phyloP scores from a whole-genome alignment of 495 filamentous ascomycete genomes.

The Lindgomyces ingoldianus region DNA sequence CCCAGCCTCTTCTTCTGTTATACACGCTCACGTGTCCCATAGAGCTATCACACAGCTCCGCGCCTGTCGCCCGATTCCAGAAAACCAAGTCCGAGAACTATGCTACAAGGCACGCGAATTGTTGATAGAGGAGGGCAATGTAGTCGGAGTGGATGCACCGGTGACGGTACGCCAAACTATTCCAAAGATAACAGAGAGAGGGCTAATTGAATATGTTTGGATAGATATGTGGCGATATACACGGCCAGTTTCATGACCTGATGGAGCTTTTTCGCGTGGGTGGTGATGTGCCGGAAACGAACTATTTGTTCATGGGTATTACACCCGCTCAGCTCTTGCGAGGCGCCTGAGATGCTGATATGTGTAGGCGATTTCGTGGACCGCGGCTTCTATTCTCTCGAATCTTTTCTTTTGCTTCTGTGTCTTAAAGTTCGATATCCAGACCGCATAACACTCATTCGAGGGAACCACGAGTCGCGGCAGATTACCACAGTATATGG shows the following conservation, averaged over 20 bases:
- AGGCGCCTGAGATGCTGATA: conserved; percentile 7
- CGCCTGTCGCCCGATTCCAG: conserved; percentile 93
- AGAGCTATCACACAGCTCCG: conserved; percentile 93
- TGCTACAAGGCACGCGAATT: conserved; percentile 98
- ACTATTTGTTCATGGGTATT: conserved; percentile 77
- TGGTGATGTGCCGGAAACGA: conserved; percentile 95
- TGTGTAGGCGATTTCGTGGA: conserved; percentile 88
- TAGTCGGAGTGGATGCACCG: conserved; percentile 91
- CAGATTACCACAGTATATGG: conserved; percentile 98
- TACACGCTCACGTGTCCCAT: conserved; percentile 7
- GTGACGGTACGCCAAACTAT: conserved; percentile 76
- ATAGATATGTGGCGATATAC: conserved; percentile 96
- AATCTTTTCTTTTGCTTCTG: conserved; percentile 91
- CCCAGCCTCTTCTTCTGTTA: not conserved
- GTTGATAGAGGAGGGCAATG: conserved; percentile 96
- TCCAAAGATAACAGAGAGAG: no score
- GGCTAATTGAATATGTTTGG: not conserved
- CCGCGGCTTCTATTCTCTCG: conserved; percentile 95
- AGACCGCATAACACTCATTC: conserved; percentile 94
- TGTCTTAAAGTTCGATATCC: conserved; percentile 97
- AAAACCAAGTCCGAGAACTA: conserved; percentile 89
- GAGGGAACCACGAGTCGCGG: conserved; percentile 95
- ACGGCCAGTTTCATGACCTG: conserved; percentile 79
- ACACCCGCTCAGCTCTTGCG: not conserved
- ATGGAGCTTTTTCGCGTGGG: conserved; percentile 98